Evolutionary conservation across 2,329 filamentous ascomycete species (phyloP).

Genomic region (Phyllosticta ampelicida): DNA sequence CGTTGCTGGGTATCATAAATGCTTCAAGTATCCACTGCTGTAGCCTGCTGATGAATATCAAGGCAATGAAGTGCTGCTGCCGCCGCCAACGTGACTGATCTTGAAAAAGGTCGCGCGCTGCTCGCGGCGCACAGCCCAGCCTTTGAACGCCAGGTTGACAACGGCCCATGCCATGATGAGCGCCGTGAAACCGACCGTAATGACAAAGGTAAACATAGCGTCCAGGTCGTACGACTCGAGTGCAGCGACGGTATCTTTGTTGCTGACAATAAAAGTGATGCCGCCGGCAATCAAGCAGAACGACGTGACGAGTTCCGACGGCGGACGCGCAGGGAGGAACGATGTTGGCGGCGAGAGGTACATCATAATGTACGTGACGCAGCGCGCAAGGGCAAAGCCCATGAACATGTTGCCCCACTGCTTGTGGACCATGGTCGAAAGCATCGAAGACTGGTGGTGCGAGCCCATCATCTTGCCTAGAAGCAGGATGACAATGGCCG

Average conservation of each 20-base stretch:
- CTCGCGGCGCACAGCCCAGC: constrained; percentile 54
- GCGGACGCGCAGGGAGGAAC: constrained; percentile 70
- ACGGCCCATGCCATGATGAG: constrained; percentile 80
- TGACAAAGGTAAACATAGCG: constrained; percentile 87
- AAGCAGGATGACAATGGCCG: constrained; percentile 73
- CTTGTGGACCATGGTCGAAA: constrained; percentile 83
- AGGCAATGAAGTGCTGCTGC: constrained; percentile 4
- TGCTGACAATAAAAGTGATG: constrained; percentile 84
- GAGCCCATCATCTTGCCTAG: constrained; percentile 93
- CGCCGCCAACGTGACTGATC: neutral
- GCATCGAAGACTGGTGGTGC: constrained; percentile 73
- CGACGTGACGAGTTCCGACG: constrained; percentile 75
- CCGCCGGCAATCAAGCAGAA: constrained; percentile 86
- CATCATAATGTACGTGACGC: constrained; percentile 66
- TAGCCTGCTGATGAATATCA: neutral
- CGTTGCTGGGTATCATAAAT: constrained; percentile 3
- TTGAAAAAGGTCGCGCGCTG: constrained; percentile 7
- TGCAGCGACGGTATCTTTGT: constrained; percentile 62
- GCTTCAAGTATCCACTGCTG: neutral
- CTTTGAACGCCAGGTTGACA: constrained; percentile 69
- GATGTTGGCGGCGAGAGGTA: constrained; percentile 75
- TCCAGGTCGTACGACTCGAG: constrained; percentile 70
- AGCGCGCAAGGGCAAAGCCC: constrained; percentile 68
- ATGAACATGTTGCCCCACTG: constrained; percentile 86
- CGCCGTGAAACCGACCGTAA: constrained; percentile 72